Percentiles rank a stretch among this genome's conserved stretches.
phyloP scores from a whole-genome alignment of 1,284 basidiomycete genomes.

The Violaceomyces palustris region DNA sequence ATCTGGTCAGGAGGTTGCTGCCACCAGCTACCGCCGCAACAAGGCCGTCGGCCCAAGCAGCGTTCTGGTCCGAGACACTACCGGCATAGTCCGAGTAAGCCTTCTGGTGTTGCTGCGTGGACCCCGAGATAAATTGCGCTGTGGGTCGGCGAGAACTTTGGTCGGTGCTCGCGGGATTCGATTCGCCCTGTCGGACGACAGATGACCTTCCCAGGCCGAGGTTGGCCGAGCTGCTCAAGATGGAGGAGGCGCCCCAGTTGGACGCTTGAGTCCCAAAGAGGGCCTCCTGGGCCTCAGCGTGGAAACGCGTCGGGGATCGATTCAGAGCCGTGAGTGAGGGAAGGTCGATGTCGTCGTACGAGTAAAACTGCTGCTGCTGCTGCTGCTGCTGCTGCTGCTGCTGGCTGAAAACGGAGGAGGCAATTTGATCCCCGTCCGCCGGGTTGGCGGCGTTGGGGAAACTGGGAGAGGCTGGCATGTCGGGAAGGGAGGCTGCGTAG shows the following conservation, averaged over 20 bases:
- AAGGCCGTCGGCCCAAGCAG: too few relatives aligned
- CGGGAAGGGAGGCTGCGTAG: too few relatives aligned
- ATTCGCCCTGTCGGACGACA: neutral
- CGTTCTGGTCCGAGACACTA: too few relatives aligned
- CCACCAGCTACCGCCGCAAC: too few relatives aligned
- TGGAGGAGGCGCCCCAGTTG: neutral
- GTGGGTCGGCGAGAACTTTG: neutral
- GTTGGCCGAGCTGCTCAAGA: neutral
- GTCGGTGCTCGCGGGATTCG: neutral
- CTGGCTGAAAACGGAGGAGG: too few relatives aligned
- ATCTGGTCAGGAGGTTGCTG: too few relatives aligned
- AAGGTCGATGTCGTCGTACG: constrained; percentile 16
- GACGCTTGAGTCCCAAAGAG: neutral
- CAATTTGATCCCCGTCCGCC: too few relatives aligned
- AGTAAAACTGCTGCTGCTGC: neutral
- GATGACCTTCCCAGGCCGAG: neutral
- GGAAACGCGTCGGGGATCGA: constrained; percentile 1
- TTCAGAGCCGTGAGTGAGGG: constrained; percentile 5
- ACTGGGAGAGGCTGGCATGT: too few relatives aligned
- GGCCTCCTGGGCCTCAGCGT: constrained; percentile 1
- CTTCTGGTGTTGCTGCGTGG: neutral
- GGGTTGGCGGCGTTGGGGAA: too few relatives aligned
- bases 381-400: neutral
- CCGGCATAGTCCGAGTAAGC: too few relatives aligned
- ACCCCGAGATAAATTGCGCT: neutral